Evolutionary conservation across 345 rosid species (phyloP).

Genomic region (Heritiera littoralis): DNA sequence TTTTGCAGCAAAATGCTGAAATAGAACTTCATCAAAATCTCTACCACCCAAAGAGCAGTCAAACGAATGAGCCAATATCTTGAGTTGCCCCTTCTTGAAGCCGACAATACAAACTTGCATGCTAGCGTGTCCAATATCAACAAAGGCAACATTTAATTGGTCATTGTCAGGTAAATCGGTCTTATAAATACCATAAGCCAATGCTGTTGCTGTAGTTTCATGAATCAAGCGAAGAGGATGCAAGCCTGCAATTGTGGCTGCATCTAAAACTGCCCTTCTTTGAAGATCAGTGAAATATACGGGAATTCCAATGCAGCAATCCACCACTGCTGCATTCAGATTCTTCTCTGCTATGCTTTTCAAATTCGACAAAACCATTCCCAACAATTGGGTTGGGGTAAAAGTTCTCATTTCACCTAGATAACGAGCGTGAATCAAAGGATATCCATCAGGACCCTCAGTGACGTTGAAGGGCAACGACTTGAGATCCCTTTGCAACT

Average conservation of each 20-base stretch:
- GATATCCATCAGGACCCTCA: conserved; percentile 88
- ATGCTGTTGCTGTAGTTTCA: conserved; percentile 92
- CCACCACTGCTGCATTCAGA: conserved; percentile 80
- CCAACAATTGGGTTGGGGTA: conserved; percentile 92
- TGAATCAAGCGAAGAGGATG: conserved; percentile 84
- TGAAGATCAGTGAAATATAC: conserved; percentile 89
- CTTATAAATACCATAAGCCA: conserved; percentile 97
- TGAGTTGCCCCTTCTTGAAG: conserved; percentile 78
- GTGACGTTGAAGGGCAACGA: conserved; percentile 64
- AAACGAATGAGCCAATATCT: conserved; percentile 69
- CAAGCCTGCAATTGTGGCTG: conserved; percentile 90
- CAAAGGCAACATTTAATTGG: conserved; percentile 80
- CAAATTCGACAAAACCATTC: conserved; percentile 81
- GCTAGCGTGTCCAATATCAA: conserved; percentile 88
- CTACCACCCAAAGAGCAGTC: conserved; percentile 88
- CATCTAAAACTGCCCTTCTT: conserved; percentile 92
- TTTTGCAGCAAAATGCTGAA: conserved; percentile 70
- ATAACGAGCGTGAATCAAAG: conserved; percentile 75
- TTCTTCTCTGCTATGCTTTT: conserved; percentile 89
- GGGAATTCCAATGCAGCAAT: conserved; percentile 96
- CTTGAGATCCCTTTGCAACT: conserved; percentile 82
- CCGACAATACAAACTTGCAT: conserved; percentile 95
- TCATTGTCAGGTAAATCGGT: conserved; percentile 91
- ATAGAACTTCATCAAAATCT: conserved; percentile 89
- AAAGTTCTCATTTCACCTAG: conserved; percentile 74